Evolutionary conservation across 129 eudicot genomes (phyloP), one percentile per base, ranked within the genome.

Genomic region (Pseudognaphalium luteoalbum): DNA sequence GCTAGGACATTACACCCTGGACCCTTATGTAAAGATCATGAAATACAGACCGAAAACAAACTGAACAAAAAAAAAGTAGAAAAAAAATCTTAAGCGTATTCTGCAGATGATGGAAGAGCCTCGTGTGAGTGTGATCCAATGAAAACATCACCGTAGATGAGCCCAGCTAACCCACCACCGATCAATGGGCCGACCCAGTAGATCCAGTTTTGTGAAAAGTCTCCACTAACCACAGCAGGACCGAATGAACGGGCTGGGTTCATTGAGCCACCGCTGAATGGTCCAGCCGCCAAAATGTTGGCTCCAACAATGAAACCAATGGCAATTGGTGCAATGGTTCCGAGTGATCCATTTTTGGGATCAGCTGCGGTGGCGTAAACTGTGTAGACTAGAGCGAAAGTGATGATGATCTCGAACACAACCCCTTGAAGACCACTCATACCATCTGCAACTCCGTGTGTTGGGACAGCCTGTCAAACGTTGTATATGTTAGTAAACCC

Each of bases 161-260:
- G 30, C 0, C 92, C 96, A 56, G 96, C 96, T n/a, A 89, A 42
- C 0, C 86, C 96, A 75, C 88, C 96, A 12, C 96, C 96, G 9
- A 89, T 83, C 72, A 89, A 85, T 30, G 96, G 96, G 7, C 96
- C 96, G 0, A 83, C 84, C 91, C 91, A 87, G 82, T 89, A 89
- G 39, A 89, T 81, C 92, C 92, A 87, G 62, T 56, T 74, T 12
- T 82, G 73, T 0, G 89, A 68, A 70, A 85, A 89, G 39, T 83
- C 83, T 35, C 89, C 85, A 29, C 87, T 78, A 7, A 80, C 92
- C 4, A 89, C 83, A 25, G 96, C 96, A 0, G 96, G 92, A 0
- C 96, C 96, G 9, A 87, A 89, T 2, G 96, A 87, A 19, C 89
- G 83, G 22, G 91, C 88, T 0, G 92, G 96, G 88, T 89, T 89